A percentile compares a stretch with the other conserved stretches of the same genome.
Conservation (phyloP, 2,329 filamentous ascomycete species). For the Chrysosporium queenslandicum region DNA sequence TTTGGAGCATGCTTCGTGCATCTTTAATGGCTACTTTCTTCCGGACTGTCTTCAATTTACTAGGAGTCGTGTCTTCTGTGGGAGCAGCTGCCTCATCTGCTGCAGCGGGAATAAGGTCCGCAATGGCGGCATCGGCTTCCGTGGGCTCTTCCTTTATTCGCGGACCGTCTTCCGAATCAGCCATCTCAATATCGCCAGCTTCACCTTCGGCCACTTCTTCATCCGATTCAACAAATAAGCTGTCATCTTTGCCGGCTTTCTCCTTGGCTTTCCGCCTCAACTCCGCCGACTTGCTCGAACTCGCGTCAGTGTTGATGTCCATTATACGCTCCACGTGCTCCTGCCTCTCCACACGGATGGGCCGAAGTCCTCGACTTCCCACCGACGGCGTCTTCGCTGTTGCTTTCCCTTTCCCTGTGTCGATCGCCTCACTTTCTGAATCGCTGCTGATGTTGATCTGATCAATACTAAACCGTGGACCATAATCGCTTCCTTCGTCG, state of each 20-base stretch:
- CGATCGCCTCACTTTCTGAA: conserved; percentile 35
- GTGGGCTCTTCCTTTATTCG: conserved; percentile 46
- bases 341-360: conserved; percentile 47
- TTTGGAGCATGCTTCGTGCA: conserved; percentile 31
- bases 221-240: conserved; percentile 27
- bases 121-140: conserved; percentile 39
- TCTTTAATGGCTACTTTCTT: conserved; percentile 21
- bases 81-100: conserved; percentile 18
- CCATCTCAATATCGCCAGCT: conserved; percentile 30
- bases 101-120: conserved; percentile 24
- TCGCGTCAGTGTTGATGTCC: conserved; percentile 46
- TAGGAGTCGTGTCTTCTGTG: conserved; percentile 1
- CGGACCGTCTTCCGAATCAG: conserved; percentile 29
- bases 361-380: conserved; percentile 32
- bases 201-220: conserved; percentile 23
- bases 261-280: conserved; percentile 30
- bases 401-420: conserved; percentile 26
- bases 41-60: conserved; percentile 16
- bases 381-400: conserved; percentile 21
- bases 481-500: conserved; percentile 42
- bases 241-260: conserved; percentile 25
- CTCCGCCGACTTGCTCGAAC: conserved; percentile 37
- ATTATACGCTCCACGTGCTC: conserved; percentile 47
- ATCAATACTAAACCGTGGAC: conserved; percentile 46
- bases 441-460: conserved; percentile 48